These are phyloP conservation scores for Melaleuca alternifolia DNA, from an alignment of 345 rosid genomes.

Conservation along the genomic window DNA sequence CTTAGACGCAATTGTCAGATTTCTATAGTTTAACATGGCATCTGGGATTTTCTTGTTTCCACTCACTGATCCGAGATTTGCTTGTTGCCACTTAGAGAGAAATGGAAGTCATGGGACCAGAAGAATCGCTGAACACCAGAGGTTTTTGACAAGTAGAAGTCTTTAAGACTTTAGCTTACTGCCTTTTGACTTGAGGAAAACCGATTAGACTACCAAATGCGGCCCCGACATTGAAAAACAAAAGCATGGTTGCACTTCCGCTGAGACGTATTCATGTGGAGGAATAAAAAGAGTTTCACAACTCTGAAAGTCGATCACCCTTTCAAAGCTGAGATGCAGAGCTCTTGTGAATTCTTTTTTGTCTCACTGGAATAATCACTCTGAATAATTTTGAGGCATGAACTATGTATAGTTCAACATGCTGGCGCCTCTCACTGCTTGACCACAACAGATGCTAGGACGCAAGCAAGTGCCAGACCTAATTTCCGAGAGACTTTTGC, in stretches of 20 bases:
- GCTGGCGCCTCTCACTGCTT: neutral
- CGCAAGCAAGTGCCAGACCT: neutral
- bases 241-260: neutral
- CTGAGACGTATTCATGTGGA: neutral
- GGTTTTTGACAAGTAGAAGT: neutral
- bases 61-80: no score
- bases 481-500: neutral
- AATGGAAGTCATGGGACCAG: neutral
- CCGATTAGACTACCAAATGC: neutral
- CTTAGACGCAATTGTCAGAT: neutral
- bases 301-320: neutral
- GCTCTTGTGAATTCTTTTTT: neutral
- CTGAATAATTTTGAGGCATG: neutral
- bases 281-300: neutral
- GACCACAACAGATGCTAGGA: neutral
- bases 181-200: neutral
- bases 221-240: neutral
- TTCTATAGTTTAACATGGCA: neutral
- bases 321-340: neutral
- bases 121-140: neutral
- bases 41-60: neutral
- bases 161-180: neutral
- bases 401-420: neutral
- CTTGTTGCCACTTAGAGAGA: neutral
- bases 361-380: neutral